Conservation (phyloP, 106 monocot genomes). For the Narthecium ossifragum region DNA sequence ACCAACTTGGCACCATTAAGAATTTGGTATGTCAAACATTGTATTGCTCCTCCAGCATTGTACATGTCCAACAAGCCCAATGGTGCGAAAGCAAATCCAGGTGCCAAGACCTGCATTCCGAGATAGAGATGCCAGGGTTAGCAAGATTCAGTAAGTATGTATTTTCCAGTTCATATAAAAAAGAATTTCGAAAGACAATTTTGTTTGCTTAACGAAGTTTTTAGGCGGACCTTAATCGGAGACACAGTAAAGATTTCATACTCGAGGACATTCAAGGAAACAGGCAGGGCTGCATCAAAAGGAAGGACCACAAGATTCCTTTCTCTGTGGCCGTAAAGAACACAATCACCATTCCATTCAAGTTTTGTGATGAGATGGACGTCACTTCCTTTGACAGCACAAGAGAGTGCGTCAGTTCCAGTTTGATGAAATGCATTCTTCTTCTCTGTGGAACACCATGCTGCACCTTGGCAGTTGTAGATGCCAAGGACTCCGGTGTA, state of each 20-base stretch:
- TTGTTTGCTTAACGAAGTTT: too few relatives aligned
- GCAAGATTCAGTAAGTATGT: not conserved
- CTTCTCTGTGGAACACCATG: slow-evolving; percentile 77
- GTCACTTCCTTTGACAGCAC: slow-evolving; percentile 40
- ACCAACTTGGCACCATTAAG: slow-evolving; percentile 2
- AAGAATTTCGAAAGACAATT: too few relatives aligned
- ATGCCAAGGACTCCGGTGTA: slow-evolving; percentile 86
- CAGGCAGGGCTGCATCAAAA: slow-evolving; percentile 26
- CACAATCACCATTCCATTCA: slow-evolving; percentile 75
- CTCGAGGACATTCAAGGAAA: slow-evolving; percentile 75
- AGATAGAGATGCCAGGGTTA: not conserved
- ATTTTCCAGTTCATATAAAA: not conserved
- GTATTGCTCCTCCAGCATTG: slow-evolving; percentile 82
- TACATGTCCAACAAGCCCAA: slow-evolving; percentile 82
- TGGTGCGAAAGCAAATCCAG: slow-evolving; percentile 64
- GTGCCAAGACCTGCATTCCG: slow-evolving; percentile 49
- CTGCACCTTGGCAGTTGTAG: slow-evolving; percentile 96
- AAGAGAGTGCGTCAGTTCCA: slow-evolving; percentile 27
- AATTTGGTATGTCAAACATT: slow-evolving; percentile 56
- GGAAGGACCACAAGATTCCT: slow-evolving; percentile 42
- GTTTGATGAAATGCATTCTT: slow-evolving; percentile 69
- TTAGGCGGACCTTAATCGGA: slow-evolving; percentile 56
- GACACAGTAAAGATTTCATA: slow-evolving; percentile 62
- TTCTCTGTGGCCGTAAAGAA: slow-evolving; percentile 34
- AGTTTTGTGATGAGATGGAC: slow-evolving; percentile 78